A percentile compares a stretch with the other conserved stretches of the same genome.
Conservation (phyloP, 495 filamentous ascomycete genomes). For the Immersiella caudata region DNA sequence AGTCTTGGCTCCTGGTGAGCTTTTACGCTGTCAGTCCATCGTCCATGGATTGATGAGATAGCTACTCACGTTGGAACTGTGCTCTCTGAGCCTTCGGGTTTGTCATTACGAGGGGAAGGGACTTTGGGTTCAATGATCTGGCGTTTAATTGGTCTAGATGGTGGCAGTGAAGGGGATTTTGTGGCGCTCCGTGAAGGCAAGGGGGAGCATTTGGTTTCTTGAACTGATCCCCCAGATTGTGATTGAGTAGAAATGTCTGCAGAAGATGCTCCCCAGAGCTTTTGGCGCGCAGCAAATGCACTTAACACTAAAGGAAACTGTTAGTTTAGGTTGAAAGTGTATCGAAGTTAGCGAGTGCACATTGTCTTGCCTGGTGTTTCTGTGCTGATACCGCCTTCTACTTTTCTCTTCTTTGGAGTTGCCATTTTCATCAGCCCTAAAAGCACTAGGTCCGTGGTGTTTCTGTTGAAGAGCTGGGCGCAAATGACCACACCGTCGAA, state of each 20-base stretch:
- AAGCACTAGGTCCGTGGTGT: not conserved
- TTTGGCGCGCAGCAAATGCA: conserved; percentile 55
- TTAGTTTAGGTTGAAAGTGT: too few species aligned
- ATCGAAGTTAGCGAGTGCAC: too few species aligned
- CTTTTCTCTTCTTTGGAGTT: conserved; percentile 46
- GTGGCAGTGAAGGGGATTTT: not conserved
- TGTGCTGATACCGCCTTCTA: conserved; percentile 37
- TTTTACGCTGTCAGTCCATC: not conserved
- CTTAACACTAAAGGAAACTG: conserved; percentile 48
- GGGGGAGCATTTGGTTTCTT: not conserved
- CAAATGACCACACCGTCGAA: not conserved
- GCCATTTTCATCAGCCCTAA: conserved; percentile 38
- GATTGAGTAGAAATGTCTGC: not conserved
- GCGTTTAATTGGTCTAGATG: not conserved
- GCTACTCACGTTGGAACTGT: not conserved
- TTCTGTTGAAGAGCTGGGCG: not conserved
- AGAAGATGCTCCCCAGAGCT: conserved; percentile 32
- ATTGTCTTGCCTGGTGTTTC: conserved; percentile 18
- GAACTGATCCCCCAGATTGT: not conserved
- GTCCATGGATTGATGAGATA: not conserved
- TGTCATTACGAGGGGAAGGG: not conserved
- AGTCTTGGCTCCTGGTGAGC: conserved; percentile 21
- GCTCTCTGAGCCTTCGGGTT: not conserved
- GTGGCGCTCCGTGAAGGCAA: not conserved
- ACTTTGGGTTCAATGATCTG: not conserved